These are phyloP conservation scores for Cutaneotrichosporon dermatis DNA, from an alignment of 1,284 basidiomycete species.

Conservation along the genomic window DNA sequence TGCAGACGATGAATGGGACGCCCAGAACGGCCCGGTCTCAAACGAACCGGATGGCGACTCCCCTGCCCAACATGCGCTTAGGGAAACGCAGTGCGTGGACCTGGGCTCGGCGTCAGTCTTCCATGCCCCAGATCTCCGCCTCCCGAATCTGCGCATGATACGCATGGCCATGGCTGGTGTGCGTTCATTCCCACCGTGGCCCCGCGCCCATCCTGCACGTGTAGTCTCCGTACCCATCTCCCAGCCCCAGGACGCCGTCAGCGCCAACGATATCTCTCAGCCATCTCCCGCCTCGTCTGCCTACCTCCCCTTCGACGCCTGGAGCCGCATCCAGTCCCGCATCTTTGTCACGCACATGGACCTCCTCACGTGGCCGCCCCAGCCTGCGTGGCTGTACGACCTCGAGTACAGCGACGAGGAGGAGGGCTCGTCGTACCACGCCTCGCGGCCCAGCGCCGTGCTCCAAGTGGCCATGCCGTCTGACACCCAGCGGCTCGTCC, in stretches of 20 bases:
- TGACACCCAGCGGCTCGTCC: not conserved
- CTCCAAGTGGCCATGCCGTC: slow-evolving; percentile 1
- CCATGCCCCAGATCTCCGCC: not conserved
- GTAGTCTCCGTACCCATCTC: not conserved
- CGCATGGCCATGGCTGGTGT: not conserved
- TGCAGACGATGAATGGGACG: no score
- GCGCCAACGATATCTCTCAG: no score
- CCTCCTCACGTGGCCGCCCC: not conserved
- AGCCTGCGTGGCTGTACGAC: slow-evolving; percentile 1
- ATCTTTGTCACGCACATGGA: not conserved
- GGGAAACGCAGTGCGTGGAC: not conserved
- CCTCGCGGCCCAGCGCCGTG: not conserved
- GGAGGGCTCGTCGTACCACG: not conserved
- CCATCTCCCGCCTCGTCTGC: no score
- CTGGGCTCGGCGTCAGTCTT: not conserved
- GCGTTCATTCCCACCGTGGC: not conserved
- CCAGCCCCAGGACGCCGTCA: no score
- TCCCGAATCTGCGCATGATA: not conserved
- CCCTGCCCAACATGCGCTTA: not conserved
- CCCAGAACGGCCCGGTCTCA: no score
- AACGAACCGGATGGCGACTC: no score
- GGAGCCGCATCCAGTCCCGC: not conserved
- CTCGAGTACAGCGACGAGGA: slow-evolving; percentile 2
- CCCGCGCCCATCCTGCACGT: not conserved
- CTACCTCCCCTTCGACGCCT: not conserved